phyloP scores from a whole-genome alignment of 2,329 filamentous ascomycete species.

The Macrophomina tecta region DNA sequence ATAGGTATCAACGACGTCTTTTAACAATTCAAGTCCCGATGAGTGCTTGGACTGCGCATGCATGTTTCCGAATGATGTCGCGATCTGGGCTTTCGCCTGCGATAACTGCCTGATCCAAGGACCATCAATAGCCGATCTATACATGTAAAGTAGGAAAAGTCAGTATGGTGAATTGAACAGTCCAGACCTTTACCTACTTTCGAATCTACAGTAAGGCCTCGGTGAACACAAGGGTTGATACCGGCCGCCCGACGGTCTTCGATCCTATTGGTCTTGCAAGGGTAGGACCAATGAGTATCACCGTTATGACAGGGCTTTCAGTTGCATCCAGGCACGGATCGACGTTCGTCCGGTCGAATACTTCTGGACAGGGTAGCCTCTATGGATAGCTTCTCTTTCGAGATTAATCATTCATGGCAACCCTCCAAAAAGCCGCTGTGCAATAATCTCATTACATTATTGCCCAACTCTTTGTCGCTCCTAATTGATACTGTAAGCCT shows the following conservation, averaged over 20 bases:
- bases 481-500: slow-evolving; percentile 8
- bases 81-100: no score
- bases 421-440: not conserved
- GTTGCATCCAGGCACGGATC: not conserved
- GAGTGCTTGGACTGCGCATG: no score
- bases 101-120: no score
- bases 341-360: not conserved
- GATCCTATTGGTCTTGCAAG: slow-evolving; percentile 1
- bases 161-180: not conserved
- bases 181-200: not conserved
- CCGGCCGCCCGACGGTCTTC: slow-evolving; percentile 12
- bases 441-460: slow-evolving; percentile 18
- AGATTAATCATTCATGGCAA: not conserved
- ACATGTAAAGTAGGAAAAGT: not conserved
- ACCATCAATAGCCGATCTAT: not conserved
- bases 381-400: not conserved
- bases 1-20: no score
- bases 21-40: no score
- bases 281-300: not conserved
- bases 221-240: not conserved
- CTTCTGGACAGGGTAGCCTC: not conserved
- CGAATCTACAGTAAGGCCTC: not conserved
- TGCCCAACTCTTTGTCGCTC: not conserved
- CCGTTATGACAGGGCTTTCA: not conserved
- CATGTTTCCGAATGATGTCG: no score